Base-by-base conservation (phyloP, 495 filamentous ascomycete species). In the Penicillium atrosanguineum region DNA sequence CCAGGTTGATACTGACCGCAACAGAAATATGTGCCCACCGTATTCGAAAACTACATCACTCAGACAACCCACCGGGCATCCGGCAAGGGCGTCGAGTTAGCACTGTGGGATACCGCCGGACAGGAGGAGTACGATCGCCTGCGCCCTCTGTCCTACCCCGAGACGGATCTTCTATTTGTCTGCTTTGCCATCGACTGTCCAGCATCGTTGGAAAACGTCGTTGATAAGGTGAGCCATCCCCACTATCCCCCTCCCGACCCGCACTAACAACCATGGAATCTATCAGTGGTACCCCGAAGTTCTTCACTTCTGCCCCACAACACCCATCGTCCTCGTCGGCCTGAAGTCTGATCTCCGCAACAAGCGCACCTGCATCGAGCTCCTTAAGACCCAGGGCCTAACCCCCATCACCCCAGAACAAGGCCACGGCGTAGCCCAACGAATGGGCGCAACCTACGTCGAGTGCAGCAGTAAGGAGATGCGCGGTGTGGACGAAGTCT, bases 1-100 rank as follows among this genome's bases (percentile, higher is more conserved):
- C n/a, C 37, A 31, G 40, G 23, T 42, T 50, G 40, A 38, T 47
- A 50, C 57, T 63, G 43, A 65, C 34, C 40, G 25, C 39, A 28
- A 25, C 48, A 98, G 94, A 98, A 97, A 97, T 98, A 98, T 66
- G 93, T 98, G 45, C 94, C 94, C 3, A 98, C 94, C 0, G 94
- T 98, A 54, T 98, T 98, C 68, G 94, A 98, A 66, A 98, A 98
- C 76, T 98, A 98, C 80, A 97, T 97, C 73, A 96, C 94, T 36
- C 91, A 97, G 72, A 94, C 91, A 48, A 83, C 82, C 36, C 95
- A 98, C 67, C 83, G 85, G 60, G 77, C 83, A 9, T 89, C 87
- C 21, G 91, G 94, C 57, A 97, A 97, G 78, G 91, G 84, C 34
- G 89, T 97, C 47, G 94, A 98, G 74, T 81, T 98, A 40, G 94